Evolutionary conservation across 176 grass and related monocot genomes (phyloP).

Genomic region (Carex kokanica): DNA sequence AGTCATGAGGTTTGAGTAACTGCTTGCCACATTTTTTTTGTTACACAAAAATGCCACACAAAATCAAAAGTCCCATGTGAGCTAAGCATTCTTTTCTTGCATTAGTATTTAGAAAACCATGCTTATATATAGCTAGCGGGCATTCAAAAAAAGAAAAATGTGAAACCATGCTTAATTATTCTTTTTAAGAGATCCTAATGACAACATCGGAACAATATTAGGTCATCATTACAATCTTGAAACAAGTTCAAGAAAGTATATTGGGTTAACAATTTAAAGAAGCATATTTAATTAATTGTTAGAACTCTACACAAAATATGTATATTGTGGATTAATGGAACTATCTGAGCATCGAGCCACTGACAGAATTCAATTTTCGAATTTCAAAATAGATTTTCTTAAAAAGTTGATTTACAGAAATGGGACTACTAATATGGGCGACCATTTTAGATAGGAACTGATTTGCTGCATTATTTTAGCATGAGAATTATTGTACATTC

Average conservation of each 20-base stretch:
- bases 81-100: neutral
- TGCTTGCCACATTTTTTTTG: neutral
- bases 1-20: neutral
- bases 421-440: neutral
- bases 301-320: neutral
- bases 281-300: neutral
- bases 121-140: neutral
- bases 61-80: neutral
- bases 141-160: neutral
- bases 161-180: neutral
- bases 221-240: neutral
- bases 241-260: neutral
- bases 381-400: neutral
- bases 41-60: neutral
- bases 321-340: neutral
- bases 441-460: neutral
- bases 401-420: neutral
- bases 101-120: neutral
- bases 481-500: neutral
- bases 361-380: neutral
- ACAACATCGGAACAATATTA: neutral
- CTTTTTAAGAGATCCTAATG: neutral
- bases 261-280: neutral
- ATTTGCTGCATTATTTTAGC: neutral
- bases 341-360: neutral